phyloP scores from a whole-genome alignment of 2,329 filamentous ascomycete species.

The Penicillium brevicompactum region DNA sequence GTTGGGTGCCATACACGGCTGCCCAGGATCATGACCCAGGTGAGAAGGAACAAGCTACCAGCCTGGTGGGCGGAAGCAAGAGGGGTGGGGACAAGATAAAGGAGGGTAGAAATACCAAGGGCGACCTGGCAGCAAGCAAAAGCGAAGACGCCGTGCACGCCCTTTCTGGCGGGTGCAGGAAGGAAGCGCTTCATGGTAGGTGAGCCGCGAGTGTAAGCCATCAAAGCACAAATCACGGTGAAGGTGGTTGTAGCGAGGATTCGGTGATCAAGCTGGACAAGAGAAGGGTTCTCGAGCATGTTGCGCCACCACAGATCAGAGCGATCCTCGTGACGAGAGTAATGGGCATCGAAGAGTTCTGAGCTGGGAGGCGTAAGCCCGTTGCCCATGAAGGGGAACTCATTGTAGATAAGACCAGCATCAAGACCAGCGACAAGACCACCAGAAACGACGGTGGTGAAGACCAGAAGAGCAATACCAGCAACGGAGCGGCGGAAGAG shows the following conservation, averaged over 20 bases:
- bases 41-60: constrained; percentile 80
- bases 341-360: constrained; percentile 84
- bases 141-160: constrained; percentile 77
- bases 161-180: constrained; percentile 63
- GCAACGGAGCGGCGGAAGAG: constrained; percentile 73
- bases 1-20: constrained; percentile 75
- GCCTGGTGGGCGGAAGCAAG: constrained; percentile 92
- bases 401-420: constrained; percentile 96
- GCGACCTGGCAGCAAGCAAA: constrained; percentile 79
- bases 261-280: constrained; percentile 94
- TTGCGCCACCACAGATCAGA: constrained; percentile 96
- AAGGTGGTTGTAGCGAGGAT: constrained; percentile 90
- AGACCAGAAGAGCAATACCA: constrained; percentile 74
- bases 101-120: constrained; percentile 85
- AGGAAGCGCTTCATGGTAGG: constrained; percentile 62
- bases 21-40: constrained; percentile 76
- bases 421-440: constrained; percentile 93
- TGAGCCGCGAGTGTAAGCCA: constrained; percentile 74
- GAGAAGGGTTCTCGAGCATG: constrained; percentile 92
- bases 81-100: constrained; percentile 89
- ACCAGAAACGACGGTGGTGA: constrained; percentile 89
- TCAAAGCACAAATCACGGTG: constrained; percentile 75
- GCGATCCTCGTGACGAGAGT: constrained; percentile 74
- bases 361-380: constrained; percentile 77
- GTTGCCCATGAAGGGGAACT: constrained; percentile 93